Percentiles rank a stretch among this genome's conserved stretches.
phyloP scores from a whole-genome alignment of 2,329 filamentous ascomycete genomes.

The Cercospora zeae-maydis region DNA sequence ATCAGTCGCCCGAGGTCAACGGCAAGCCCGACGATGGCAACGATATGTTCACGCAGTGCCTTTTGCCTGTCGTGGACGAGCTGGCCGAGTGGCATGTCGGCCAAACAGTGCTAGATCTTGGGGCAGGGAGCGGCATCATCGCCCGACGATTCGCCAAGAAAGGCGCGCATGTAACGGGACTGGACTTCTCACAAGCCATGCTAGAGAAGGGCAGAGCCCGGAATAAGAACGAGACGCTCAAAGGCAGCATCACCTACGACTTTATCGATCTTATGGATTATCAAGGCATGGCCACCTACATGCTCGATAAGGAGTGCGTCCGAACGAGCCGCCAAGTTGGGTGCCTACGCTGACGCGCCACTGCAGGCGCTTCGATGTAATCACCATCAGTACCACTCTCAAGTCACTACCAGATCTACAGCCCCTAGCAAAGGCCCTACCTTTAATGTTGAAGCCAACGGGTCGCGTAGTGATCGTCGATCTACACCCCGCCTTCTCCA shows the following conservation, averaged over 20 bases:
- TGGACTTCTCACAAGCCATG: conserved; percentile 47
- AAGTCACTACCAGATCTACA: conserved; percentile 48
- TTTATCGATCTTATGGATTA: conserved; percentile 42
- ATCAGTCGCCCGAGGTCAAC: conserved; percentile 17
- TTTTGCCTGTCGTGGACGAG: conserved; percentile 42
- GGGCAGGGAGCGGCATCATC: conserved; percentile 50
- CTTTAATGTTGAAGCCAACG: conserved; percentile 41
- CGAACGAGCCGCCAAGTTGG: neutral
- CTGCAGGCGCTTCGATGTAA: conserved; percentile 40
- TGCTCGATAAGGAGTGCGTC: conserved; percentile 11
- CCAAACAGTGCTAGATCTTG: conserved; percentile 46
- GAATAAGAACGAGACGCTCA: conserved; percentile 19
- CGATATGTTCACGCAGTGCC: conserved; percentile 45
- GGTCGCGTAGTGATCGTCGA: conserved; percentile 41
- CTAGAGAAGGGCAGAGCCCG: conserved; percentile 37
- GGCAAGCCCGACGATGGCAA: conserved; percentile 37
- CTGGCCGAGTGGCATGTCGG: conserved; percentile 34
- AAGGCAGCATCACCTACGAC: conserved; percentile 32
- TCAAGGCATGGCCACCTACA: conserved; percentile 34
- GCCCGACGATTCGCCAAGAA: conserved; percentile 44
- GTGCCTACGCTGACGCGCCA: neutral
- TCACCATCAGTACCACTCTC: conserved; percentile 48
- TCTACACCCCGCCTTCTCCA: conserved; percentile 52
- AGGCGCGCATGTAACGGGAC: conserved; percentile 42
- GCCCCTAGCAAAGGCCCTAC: conserved; percentile 43